These are phyloP conservation scores for Lablab purpureus DNA, from an alignment of 306 rosid genomes.

Conservation along the genomic window DNA sequence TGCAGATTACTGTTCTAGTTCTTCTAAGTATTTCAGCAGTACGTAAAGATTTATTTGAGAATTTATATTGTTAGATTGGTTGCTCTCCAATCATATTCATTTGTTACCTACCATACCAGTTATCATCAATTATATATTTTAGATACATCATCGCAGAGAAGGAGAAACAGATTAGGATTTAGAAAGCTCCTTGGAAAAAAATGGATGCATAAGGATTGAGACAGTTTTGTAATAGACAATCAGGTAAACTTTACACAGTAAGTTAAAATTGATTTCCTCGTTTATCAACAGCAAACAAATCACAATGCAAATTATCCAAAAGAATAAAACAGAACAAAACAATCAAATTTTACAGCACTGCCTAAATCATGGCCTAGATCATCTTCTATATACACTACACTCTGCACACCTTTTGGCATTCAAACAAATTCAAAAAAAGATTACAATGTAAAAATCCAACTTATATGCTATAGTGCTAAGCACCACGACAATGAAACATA, in stretches of 20 bases:
- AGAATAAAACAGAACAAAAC: conserved; percentile 50
- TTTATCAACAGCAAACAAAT: conserved; percentile 49
- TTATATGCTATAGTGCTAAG: conserved; percentile 46
- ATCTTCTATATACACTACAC: conserved; percentile 68
- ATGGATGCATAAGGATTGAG: conserved; percentile 6
- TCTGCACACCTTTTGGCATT: conserved; percentile 53
- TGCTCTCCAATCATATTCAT: neutral
- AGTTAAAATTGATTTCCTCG: conserved; percentile 46
- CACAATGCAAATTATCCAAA: conserved; percentile 52
- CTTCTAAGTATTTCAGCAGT: neutral
- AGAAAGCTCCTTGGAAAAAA: neutral
- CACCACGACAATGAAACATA: conserved; percentile 42
- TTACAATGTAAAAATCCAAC: conserved; percentile 46
- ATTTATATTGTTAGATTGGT: neutral
- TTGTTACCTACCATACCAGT: conserved; percentile 14
- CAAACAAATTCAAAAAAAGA: conserved; percentile 59
- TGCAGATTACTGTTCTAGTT: conserved; percentile 10
- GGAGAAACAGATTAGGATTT: conserved; percentile 23
- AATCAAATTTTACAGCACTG: conserved; percentile 51
- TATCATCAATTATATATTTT: conserved; percentile 7
- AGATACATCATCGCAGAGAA: neutral
- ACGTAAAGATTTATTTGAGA: neutral
- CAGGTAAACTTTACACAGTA: conserved; percentile 12
- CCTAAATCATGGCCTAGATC: conserved; percentile 57
- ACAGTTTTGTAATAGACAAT: too few species aligned